Percentiles rank a stretch among this genome's conserved stretches.
Conservation (phyloP, 305 asterid genomes). For the Fraxinus dipetala region DNA sequence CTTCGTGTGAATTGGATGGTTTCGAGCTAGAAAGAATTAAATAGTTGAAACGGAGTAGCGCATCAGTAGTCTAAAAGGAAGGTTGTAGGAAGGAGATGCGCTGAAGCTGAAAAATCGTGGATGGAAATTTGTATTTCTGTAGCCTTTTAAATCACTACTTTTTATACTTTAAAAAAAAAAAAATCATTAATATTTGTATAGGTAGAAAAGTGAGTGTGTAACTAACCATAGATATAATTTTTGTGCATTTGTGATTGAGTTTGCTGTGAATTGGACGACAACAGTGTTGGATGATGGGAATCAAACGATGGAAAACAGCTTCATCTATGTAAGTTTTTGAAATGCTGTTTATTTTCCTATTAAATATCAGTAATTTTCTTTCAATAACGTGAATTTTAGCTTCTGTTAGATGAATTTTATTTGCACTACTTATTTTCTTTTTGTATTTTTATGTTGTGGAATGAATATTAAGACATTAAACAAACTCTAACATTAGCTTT, state of each 20-base stretch:
- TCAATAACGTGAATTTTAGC: not conserved
- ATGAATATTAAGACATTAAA: not conserved
- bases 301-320: conserved; percentile 84
- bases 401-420: not conserved
- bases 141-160: not conserved
- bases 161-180: not conserved
- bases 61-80: no score
- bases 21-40: not conserved
- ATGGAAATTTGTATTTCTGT: conserved; percentile 4
- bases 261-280: conserved; percentile 24
- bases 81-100: no score
- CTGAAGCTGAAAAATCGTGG: not conserved
- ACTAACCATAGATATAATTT: not conserved
- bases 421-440: not conserved
- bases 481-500: not conserved
- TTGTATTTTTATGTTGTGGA: not conserved
- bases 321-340: conserved; percentile 71
- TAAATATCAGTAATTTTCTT: not conserved
- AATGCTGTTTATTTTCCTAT: conserved; percentile 4
- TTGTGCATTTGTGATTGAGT: conserved; percentile 2
- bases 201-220: not conserved
- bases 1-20: conserved; percentile 22
- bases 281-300: conserved; percentile 85
- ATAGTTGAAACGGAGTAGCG: no score
- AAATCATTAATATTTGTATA: not conserved